Evolutionary conservation across 208 protist genomes (phyloP), one percentile per base, ranked within the genome.

Genomic region (Leishmania guyanensis): DNA sequence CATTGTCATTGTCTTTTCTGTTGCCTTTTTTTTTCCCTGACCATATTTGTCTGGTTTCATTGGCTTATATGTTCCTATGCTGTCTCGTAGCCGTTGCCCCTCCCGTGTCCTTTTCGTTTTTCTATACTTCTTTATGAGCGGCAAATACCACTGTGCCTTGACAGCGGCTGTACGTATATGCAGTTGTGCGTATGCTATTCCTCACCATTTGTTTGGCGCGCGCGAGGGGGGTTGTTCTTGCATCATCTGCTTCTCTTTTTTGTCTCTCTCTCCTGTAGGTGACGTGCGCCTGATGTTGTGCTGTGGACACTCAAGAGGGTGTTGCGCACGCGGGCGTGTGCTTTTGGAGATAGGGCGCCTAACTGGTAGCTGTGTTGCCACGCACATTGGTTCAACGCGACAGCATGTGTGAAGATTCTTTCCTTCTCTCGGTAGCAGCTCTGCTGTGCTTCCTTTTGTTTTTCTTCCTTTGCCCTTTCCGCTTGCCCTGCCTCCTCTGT

Each of bases 181-280:
- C 50, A 29, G 36, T 22, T 70, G 39, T 48, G 65, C 17, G 65
- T 70, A 22, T n/a, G 68, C 33, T 22, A 36, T 20, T 73, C 46
- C 65, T 17, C 6, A 46, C 16, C 20, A 17, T 50, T 12, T 33
- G 0, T 80, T 72, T 71, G 43, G 43, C 43, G 4, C 43, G 43
- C 43, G 43, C 43, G 43, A 46, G 43, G 43, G 4, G 43, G 43
- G 9, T 65, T 79, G 46, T 53, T 82, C 64, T 58, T 78, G 26
- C 81, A 65, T 46, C 43, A 12, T 16, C 74, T 12, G 26, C 39
- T 54, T 81, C 60, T 71, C 78, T 81, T 64, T 78, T 83, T 51
- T 84, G 46, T 58, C 53, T 66, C n/a, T 73, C 53, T 10, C 46
- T 78, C 71, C 2, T 39, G 10, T 50, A 54, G 5, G n/a, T 50